Evolutionary conservation across 2,329 filamentous ascomycete genomes (phyloP).

Genomic region (Arthroderma uncinatum): DNA sequence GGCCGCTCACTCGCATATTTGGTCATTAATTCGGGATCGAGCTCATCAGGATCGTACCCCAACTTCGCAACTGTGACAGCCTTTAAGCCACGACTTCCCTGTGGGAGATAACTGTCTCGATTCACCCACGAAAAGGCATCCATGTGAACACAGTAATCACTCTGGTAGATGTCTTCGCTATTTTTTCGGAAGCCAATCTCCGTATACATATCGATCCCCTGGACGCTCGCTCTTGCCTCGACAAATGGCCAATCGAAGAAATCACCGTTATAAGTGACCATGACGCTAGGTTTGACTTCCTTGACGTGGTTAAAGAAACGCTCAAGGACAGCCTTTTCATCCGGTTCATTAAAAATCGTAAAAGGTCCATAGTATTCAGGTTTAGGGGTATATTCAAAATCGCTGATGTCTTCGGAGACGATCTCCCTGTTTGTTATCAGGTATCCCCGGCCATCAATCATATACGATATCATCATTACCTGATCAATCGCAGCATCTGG

Average conservation of each 20-base stretch:
- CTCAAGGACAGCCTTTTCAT: conserved; percentile 79
- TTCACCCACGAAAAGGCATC: conserved; percentile 99
- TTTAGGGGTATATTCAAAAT: conserved; percentile 97
- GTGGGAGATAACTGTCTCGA: conserved; percentile 92
- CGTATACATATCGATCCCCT: conserved; percentile 98
- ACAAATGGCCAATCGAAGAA: conserved; percentile 99
- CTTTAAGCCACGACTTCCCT: conserved; percentile 93
- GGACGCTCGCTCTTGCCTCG: conserved; percentile 80
- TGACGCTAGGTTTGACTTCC: conserved; percentile 85
- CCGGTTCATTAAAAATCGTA: conserved; percentile 95
- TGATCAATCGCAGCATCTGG: conserved; percentile 90
- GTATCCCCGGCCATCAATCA: conserved; percentile 98
- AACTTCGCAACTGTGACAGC: conserved; percentile 96
- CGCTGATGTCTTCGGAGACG: conserved; percentile 89
- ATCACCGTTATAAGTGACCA: conserved; percentile 99
- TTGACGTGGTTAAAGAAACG: conserved; percentile 95
- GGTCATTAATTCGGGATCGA: conserved; percentile 96
- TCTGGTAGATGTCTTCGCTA: conserved; percentile 91
- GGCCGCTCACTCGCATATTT: conserved; percentile 76
- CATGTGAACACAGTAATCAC: conserved; percentile 94
- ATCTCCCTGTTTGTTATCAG: conserved; percentile 97
- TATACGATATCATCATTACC: conserved; percentile 99
- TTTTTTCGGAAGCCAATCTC: conserved; percentile 97
- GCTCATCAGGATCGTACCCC: conserved; percentile 93
- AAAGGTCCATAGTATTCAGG: conserved; percentile 93